These are phyloP conservation scores for Tanozyma kutaoensis DNA, from an alignment of 805 yeast species.

Conservation along the genomic window DNA sequence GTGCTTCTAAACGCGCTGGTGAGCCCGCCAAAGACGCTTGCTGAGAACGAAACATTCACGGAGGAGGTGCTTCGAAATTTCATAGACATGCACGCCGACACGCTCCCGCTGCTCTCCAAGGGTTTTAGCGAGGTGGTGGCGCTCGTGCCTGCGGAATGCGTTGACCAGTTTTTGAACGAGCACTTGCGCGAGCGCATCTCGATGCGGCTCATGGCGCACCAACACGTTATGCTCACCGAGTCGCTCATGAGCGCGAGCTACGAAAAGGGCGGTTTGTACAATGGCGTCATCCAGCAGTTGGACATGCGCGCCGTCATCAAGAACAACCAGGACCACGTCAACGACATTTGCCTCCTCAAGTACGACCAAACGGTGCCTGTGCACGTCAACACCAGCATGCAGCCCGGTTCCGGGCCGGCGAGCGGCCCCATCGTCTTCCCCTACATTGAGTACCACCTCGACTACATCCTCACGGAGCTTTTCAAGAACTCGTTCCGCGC, in stretches of 20 bases:
- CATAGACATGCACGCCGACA: slow-evolving; percentile 70
- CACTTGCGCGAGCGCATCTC: slow-evolving; percentile 79
- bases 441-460: slow-evolving; percentile 77
- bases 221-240: slow-evolving; percentile 54
- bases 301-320: slow-evolving; percentile 50
- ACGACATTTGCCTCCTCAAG: slow-evolving; percentile 71
- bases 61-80: slow-evolving; percentile 36
- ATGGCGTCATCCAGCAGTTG: slow-evolving; percentile 49
- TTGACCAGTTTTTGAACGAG: slow-evolving; percentile 52
- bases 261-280: slow-evolving; percentile 40
- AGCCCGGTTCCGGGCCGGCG: slow-evolving; percentile 8
- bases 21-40: slow-evolving; percentile 27
- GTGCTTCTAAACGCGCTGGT: slow-evolving; percentile 19
- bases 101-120: slow-evolving; percentile 65
- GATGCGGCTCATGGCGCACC: slow-evolving; percentile 78
- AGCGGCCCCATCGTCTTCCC: slow-evolving; percentile 56
- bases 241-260: slow-evolving; percentile 18
- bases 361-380: slow-evolving; percentile 65
- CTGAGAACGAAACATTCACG: slow-evolving; percentile 43
- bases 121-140: slow-evolving; percentile 63
- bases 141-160: slow-evolving; percentile 30
- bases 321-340: slow-evolving; percentile 60
- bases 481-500: slow-evolving; percentile 84
- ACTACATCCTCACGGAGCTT: slow-evolving; percentile 76
- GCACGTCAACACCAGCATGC: slow-evolving; percentile 31